Evolutionary conservation across 2,329 filamentous ascomycete genomes (phyloP), one percentile per base, ranked within the genome.

Genomic region (Leptoxyphium fumago): DNA sequence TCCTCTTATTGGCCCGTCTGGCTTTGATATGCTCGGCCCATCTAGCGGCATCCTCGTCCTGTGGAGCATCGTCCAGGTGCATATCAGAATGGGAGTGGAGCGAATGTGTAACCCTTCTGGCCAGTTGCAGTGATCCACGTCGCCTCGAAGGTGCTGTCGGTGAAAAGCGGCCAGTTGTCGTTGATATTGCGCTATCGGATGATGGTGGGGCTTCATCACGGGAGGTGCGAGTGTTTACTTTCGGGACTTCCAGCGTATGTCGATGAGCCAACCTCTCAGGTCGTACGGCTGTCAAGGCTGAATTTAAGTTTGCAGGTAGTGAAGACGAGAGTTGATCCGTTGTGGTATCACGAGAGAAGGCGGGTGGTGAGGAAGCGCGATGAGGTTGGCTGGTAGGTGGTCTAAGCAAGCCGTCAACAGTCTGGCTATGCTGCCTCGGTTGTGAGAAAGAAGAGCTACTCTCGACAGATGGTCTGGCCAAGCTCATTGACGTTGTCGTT

Each of bases 11-110:
- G 7, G 88, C 88, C 50, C 89, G 73, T 66, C 93, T 94, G 60
- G 94, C 85, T 55, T 85, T 80, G 56, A 94, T 88, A 32, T 84
- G 84, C 63, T 98, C 91, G 28, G 91, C 84, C 85, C 87, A 96
- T 45, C 87, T 77, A 46, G 84, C 74, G 32, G 89, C 87, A 58
- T 96, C 89, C 55, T 95, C 89, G 58, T 96, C 89, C 14, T 82
- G 84, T 2, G 80, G 72, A 15, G 88, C 69, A 54, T 95, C 89
- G 52, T 96, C 89, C 30, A 85, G 73, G 41, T 84, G 81, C 55
- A 80, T 69, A 55, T 96, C 88, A 11, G 51, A 52, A 15, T 48
- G 48, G 2, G 86, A 91, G 55, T 88, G 80, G 57, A 93, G 77
- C 6, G 86, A 93, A 49, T 86, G 76, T 18, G 89, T 95, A 48